A percentile compares a stretch with the other conserved stretches of the same genome.
phyloP scores from a whole-genome alignment of 2,329 filamentous ascomycete species.

The Lojkania enalia region DNA sequence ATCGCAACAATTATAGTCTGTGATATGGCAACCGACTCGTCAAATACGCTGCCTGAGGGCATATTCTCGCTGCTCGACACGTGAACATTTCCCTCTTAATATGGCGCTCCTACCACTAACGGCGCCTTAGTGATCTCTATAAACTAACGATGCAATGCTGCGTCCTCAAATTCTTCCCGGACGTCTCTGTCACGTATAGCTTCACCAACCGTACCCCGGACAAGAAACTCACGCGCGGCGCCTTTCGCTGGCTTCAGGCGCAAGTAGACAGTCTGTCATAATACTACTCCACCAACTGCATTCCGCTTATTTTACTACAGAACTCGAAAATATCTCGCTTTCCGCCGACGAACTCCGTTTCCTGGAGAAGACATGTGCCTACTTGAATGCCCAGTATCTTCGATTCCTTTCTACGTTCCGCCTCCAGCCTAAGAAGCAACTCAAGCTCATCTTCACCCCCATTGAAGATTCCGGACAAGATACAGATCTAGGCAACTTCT shows the following conservation, averaged over 20 bases:
- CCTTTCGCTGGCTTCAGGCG: constrained; percentile 80
- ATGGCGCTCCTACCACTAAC: constrained; percentile 8
- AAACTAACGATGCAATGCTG: constrained; percentile 96
- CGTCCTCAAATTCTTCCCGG: constrained; percentile 87
- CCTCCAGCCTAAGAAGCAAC: constrained; percentile 78
- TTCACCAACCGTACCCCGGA: constrained; percentile 95
- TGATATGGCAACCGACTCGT: constrained; percentile 24
- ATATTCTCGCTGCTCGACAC: constrained; percentile 54
- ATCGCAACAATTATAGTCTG: background rate
- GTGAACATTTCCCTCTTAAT: constrained; percentile 11
- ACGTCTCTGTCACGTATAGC: constrained; percentile 79
- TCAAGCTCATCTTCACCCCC: constrained; percentile 68
- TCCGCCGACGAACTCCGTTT: constrained; percentile 79
- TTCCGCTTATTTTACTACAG: constrained; percentile 47
- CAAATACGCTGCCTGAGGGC: constrained; percentile 41
- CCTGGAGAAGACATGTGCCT: constrained; percentile 76
- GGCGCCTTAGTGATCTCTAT: constrained; percentile 66
- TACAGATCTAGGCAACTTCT: constrained; percentile 70
- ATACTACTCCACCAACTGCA: background rate
- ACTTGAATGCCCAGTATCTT: constrained; percentile 77
- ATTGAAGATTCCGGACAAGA: constrained; percentile 63
- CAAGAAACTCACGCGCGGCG: constrained; percentile 83
- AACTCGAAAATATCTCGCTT: constrained; percentile 79
- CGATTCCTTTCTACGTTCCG: constrained; percentile 80
- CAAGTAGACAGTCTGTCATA: constrained; percentile 72